Percentiles rank a stretch among this genome's conserved stretches.
These are phyloP conservation scores for Phaeophleospora eucalypticola DNA, from an alignment of 2,329 filamentous ascomycete species.

Conservation along the genomic window DNA sequence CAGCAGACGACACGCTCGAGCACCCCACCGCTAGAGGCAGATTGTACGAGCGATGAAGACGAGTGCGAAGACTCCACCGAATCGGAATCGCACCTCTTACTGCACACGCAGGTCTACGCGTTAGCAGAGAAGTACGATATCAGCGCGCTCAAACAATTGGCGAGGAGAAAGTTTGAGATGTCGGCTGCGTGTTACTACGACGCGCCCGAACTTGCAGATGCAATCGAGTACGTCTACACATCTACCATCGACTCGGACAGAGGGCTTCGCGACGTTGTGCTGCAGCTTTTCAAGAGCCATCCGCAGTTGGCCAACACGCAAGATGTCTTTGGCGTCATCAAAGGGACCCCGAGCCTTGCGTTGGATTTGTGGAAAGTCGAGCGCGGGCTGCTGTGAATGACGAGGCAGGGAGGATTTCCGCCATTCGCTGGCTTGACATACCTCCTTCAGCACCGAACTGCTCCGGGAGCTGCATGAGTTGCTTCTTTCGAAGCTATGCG, in stretches of 20 bases:
- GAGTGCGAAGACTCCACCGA: slow-evolving; percentile 36
- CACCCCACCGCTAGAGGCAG: slow-evolving; percentile 28
- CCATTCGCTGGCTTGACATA: too few relatives aligned
- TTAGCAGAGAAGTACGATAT: slow-evolving; percentile 52
- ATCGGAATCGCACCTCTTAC: slow-evolving; percentile 40
- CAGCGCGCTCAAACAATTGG: slow-evolving; percentile 43
- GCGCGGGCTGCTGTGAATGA: slow-evolving; percentile 37
- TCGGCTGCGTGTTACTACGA: slow-evolving; percentile 43
- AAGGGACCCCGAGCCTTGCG: slow-evolving; percentile 44
- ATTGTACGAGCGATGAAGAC: slow-evolving; percentile 34
- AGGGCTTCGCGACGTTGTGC: slow-evolving; percentile 45
- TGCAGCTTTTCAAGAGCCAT: slow-evolving; percentile 46
- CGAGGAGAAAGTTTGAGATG: slow-evolving; percentile 44
- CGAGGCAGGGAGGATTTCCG: too few relatives aligned
- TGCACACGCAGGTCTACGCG: slow-evolving; percentile 48
- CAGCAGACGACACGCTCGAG: slow-evolving; percentile 14
- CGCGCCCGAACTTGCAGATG: slow-evolving; percentile 44
- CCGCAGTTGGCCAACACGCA: slow-evolving; percentile 43
- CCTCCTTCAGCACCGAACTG: too few relatives aligned
- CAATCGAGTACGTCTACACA: slow-evolving; percentile 48
- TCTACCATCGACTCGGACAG: slow-evolving; percentile 48
- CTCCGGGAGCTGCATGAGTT: background rate
- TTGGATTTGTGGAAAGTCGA: slow-evolving; percentile 48
- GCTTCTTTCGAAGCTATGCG: background rate
- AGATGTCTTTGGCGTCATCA: slow-evolving; percentile 43